Evolutionary conservation across 371 early-diverging fungal species (phyloP), one percentile per base, ranked within the genome.

Genomic region (Saksenaea oblongispora): DNA sequence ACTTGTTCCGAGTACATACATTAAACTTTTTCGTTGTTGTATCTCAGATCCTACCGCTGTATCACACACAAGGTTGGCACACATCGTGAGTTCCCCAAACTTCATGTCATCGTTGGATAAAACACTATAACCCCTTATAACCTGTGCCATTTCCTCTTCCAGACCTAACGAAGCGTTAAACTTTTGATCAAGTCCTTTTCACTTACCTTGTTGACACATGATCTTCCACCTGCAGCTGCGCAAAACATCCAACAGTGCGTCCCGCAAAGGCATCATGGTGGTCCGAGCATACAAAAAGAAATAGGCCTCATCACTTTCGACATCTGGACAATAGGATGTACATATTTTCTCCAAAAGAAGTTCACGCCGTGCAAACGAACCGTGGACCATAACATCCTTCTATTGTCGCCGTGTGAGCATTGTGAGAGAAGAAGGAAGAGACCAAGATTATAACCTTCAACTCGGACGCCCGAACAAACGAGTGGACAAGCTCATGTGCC

Each of bases 381-480:
- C 59, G 22, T 68, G 64, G 17, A 65, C 34, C 35, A 79, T 69
- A 26, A 67, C 62, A 10, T 74, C 67, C 26, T 58, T 55, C 63
- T 79, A 63, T 34, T 22, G n/a, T 22, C 24, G 22, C 51, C 18
- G 51, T 11, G 22, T 47, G 51, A 47, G 47, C 36, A 13, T 15
- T 44, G 34, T 53, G 11, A 31, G 17, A 4, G 18, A 15, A 59
- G 24, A 47, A 47, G 22, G n/a, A 44, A 15, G 18, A 44, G 44
- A 44, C n/a, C n/a, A 44, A 22, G 10, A 11, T 22, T 18, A 22
- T 47, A 47, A 80, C 80, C 70, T 76, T 70, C 35, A 82, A 61
- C 27, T 76, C 75, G 2, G 72, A 69, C 39, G 79, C 72, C 27
- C 81, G 66, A 42, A 84, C 80, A 58, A 86, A 86, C 2, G 77